Evolutionary conservation across 331 rosid species (phyloP), one percentile per base, ranked within the genome.

Genomic region (Phaseolus coccineus): DNA sequence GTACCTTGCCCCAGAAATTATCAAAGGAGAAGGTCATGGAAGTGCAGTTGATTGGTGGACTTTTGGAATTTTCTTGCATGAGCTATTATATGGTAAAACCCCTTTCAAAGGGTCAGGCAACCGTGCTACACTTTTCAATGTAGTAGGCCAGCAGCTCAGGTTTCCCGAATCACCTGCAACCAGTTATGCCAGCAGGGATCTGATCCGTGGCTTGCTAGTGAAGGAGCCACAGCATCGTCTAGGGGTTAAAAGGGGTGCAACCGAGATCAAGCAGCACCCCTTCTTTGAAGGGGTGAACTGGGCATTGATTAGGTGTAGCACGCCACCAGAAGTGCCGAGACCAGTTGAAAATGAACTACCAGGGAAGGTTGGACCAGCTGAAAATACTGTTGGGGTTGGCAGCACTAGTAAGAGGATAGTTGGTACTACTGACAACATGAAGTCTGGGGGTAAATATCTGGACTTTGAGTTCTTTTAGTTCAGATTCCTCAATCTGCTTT

Each of bases 41-140:
- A 96, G 99, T 73, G 99, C 99, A 47, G 99, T 96, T 70, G 99
- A 96, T 82, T 96, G 99, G 99, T 96, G 99, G 99, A 96, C 99
- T 30, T 96, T 96, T 80, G 99, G 99, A 68, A 91, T 96, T 71
- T 96, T 96, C 89, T 82, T 96, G 90, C 98, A 96, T 3, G 99
- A 96, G 61, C 86, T 96, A 15, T 84, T 96, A 40, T 96, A 93
- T 25, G 97, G 99, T 19, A 96, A 93, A 81, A 96, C 99, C 30
- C 99, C 99, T 30, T 96, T 96, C 87, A 96, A 93, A 80, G 99
- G 99, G 15, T 91, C 99, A 16, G 97, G 99, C 77, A 96, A 96
- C 82, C 95, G 98, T 8, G 99, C 99, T 57, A 96, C 99, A 8
- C 87, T 96, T 81, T 96, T 96, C 91, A 96, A 96, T 37, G 99